Conservation (phyloP, 1,139 yeast genomes). For the Suhomyces panamericanus region DNA sequence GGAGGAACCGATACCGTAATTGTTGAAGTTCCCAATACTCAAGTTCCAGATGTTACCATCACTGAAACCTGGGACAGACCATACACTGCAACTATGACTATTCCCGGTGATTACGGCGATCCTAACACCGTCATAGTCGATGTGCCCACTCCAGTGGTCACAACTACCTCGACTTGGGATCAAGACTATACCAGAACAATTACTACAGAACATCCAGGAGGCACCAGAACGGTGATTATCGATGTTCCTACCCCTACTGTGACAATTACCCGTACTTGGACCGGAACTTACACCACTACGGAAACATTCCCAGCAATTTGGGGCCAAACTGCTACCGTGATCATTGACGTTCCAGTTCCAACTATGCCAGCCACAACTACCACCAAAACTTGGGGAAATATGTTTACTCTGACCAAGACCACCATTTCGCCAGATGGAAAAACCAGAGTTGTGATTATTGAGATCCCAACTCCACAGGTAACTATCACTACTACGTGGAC, state of each 20-base stretch:
- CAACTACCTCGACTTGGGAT: constrained; percentile 15
- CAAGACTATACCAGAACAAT: constrained; percentile 8
- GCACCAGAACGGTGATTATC: constrained; percentile 19
- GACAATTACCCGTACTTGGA: constrained; percentile 11
- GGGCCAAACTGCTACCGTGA: constrained; percentile 13
- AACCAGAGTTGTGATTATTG: constrained; percentile 19
- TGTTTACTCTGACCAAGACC: constrained; percentile 6
- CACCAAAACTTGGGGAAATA: constrained; percentile 1
- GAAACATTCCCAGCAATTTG: constrained; percentile 15
- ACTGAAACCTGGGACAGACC: too few species aligned
- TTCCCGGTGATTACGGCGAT: too few species aligned
- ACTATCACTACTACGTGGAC: constrained; percentile 12
- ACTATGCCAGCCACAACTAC: neutral
- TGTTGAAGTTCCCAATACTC: too few species aligned
- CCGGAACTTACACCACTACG: constrained; percentile 8
- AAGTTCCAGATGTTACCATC: too few species aligned
- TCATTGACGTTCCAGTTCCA: constrained; percentile 18
- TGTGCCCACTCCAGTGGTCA: constrained; percentile 19
- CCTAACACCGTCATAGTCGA: constrained; percentile 17
- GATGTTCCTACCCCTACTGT: constrained; percentile 19
- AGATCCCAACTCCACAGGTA: constrained; percentile 18
- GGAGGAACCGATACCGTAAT: constrained; percentile 12
- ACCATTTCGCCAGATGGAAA: constrained; percentile 12
- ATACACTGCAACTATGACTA: too few species aligned
- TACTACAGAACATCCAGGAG: constrained; percentile 13